Percentiles rank a stretch among this genome's conserved stretches.
Evolutionary conservation across 78 protist species (phyloP).

Genomic region (Planoprotostelium fungivorum): DNA sequence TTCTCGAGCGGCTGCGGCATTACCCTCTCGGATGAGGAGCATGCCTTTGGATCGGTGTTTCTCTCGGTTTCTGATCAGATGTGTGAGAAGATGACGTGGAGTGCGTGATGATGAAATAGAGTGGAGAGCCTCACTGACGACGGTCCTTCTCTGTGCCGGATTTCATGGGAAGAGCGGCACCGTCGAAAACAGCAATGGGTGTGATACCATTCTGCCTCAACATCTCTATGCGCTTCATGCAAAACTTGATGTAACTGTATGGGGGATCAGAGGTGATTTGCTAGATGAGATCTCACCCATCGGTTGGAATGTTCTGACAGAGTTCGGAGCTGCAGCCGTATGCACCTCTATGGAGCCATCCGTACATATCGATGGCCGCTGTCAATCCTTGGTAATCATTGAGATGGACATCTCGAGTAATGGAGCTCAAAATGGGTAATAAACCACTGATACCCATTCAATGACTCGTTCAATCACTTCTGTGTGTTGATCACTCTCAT

Average conservation of each 20-base stretch:
- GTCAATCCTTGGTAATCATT: slow-evolving; percentile 35
- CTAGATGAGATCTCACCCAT: slow-evolving; percentile 9
- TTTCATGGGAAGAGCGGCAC: slow-evolving; percentile 81
- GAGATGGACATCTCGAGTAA: slow-evolving; percentile 45
- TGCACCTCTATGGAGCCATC: slow-evolving; percentile 86
- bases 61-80: slow-evolving; percentile 17
- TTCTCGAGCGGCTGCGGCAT: slow-evolving; percentile 15
- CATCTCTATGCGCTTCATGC: slow-evolving; percentile 45
- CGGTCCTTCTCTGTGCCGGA: slow-evolving; percentile 64
- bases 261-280: background rate
- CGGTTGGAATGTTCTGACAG: slow-evolving; percentile 38
- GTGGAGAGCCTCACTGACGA: slow-evolving; percentile 12
- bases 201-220: slow-evolving; percentile 28
- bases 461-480: no score
- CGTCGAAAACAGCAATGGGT: slow-evolving; percentile 90
- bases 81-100: background rate
- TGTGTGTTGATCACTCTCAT: no score
- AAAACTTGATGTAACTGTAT: slow-evolving; percentile 28
- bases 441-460: slow-evolving; percentile 90
- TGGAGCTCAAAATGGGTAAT: slow-evolving; percentile 43
- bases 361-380: slow-evolving; percentile 86
- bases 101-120: background rate
- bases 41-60: slow-evolving; percentile 18
- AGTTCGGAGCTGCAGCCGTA: slow-evolving; percentile 78
- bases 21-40: slow-evolving; percentile 35